Conservation (phyloP, 371 early-diverging fungal genomes). For the Rhizopus sp. region DNA sequence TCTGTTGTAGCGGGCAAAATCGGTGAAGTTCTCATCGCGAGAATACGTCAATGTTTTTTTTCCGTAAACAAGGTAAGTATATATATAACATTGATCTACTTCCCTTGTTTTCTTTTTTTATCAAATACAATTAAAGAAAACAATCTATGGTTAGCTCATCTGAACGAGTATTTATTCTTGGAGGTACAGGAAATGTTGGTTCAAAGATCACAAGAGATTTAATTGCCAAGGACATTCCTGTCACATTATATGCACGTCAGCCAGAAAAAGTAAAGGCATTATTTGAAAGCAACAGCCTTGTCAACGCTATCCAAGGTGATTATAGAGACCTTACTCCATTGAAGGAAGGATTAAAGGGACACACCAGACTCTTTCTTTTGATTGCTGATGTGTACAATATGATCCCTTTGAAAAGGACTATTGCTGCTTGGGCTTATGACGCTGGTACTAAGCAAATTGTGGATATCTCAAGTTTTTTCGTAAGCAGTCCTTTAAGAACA, state of each 20-base stretch:
- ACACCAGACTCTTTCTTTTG: slow-evolving; percentile 32
- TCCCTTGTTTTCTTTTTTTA: not conserved
- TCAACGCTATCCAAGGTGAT: slow-evolving; percentile 32
- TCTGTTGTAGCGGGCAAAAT: no score
- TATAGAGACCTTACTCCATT: slow-evolving; percentile 21
- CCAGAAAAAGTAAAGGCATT: slow-evolving; percentile 12
- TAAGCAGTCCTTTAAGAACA: slow-evolving; percentile 23
- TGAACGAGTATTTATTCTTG: slow-evolving; percentile 24
- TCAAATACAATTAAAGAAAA: not conserved
- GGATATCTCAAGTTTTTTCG: slow-evolving; percentile 26
- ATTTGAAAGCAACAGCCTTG: slow-evolving; percentile 1
- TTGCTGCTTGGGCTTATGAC: slow-evolving; percentile 23
- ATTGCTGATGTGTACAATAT: slow-evolving; percentile 12
- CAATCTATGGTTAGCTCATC: not conserved
- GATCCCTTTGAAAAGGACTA: slow-evolving; percentile 4
- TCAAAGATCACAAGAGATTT: slow-evolving; percentile 9
- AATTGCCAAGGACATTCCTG: slow-evolving; percentile 2
- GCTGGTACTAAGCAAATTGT: slow-evolving; percentile 40
- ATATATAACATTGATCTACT: not conserved
- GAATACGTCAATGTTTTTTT: no score
- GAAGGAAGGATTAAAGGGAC: slow-evolving; percentile 25
- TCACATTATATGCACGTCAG: slow-evolving; percentile 23
- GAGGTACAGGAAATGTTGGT: slow-evolving; percentile 31
- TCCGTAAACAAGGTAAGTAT: not conserved
- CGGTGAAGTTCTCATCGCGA: no score